Evolutionary conservation across 805 yeast species (phyloP), one percentile per base, ranked within the genome.

Genomic region (Saccharomycopsis selenospora): DNA sequence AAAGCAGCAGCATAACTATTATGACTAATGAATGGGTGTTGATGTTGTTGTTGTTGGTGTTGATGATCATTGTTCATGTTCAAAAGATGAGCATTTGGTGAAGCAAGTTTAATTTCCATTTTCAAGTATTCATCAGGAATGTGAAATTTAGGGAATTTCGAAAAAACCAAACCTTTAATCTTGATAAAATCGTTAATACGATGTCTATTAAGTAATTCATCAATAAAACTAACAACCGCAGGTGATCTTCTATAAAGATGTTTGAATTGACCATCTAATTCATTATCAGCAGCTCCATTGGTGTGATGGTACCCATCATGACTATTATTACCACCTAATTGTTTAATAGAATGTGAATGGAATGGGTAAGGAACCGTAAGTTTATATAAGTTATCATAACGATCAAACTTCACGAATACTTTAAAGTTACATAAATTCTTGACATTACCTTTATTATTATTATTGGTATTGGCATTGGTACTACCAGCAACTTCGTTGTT

Each of bases 301-400:
- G 20, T 20, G 4, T 6, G 18, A 10, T 14, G 18, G 38, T 20
- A 11, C 10, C n/a, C 30, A 28, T n/a, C 30, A 3, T 28, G 10
- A 11, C n/a, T 11, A 28, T 28, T 28, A 28, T 28, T 28, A 28
- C n/a, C 3, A 3, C n/a, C n/a, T 28, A n/a, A 11, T n/a, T n/a
- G n/a, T 14, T 22, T 20, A 17, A 40, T 41, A n/a, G 38, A n/a
- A 33, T 50, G 54, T 27, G 51, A 40, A 30, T 50, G 54, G 45
- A 20, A 43, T 33, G 51, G 45, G 22, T 18, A 43, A 13, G 46
- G 48, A 43, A 48, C 51, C 28, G 43, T 30, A n/a, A 50, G 20
- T 8, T 44, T 29, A 43, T 47, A 50, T 8, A 4, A 8, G 22
- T 42, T 27, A 8, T 17, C 22, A 18, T 48, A 44, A 8, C 43